phyloP scores from a whole-genome alignment of 2,329 filamentous ascomycete species.

The Penicillium sp. region DNA sequence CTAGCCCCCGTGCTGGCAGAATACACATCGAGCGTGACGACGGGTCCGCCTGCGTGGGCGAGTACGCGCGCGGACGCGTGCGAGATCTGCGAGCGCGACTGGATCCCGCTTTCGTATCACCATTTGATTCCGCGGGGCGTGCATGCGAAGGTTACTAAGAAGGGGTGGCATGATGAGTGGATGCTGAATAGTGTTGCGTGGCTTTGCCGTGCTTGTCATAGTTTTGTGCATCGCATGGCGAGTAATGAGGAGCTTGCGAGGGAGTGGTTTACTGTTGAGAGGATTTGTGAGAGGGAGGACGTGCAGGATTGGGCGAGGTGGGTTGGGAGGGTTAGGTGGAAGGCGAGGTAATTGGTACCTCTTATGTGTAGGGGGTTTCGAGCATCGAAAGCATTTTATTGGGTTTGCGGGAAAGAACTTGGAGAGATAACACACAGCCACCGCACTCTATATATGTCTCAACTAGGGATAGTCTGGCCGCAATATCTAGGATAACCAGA shows the following conservation, averaged over 20 bases:
- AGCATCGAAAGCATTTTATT: not conserved
- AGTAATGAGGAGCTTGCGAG: constrained; percentile 75
- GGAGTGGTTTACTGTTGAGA: constrained; percentile 70
- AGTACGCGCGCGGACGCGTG: constrained; percentile 61
- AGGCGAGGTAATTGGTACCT: constrained; percentile 49
- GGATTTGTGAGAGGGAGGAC: constrained; percentile 67
- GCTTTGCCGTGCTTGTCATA: constrained; percentile 81
- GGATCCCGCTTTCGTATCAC: constrained; percentile 77
- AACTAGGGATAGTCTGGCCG: no score
- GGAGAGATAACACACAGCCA: no score
- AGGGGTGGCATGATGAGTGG: constrained; percentile 75
- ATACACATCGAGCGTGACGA: constrained; percentile 60
- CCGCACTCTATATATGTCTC: not conserved
- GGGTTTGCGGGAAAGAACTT: no score
- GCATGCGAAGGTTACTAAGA: constrained; percentile 72
- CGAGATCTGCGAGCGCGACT: constrained; percentile 73
- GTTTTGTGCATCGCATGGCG: constrained; percentile 73
- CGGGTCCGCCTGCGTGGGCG: constrained; percentile 63
- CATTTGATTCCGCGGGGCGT: constrained; percentile 79
- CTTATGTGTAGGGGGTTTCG: not conserved
- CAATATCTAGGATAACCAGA: no score
- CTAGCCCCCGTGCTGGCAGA: constrained; percentile 62
- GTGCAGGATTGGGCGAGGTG: constrained; percentile 69
- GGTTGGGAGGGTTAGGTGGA: constrained; percentile 74
- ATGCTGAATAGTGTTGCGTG: constrained; percentile 78